A percentile compares a stretch with the other conserved stretches of the same genome.
These are phyloP conservation scores for Starmerella cellae DNA, from an alignment of 805 yeast genomes.

Conservation along the genomic window DNA sequence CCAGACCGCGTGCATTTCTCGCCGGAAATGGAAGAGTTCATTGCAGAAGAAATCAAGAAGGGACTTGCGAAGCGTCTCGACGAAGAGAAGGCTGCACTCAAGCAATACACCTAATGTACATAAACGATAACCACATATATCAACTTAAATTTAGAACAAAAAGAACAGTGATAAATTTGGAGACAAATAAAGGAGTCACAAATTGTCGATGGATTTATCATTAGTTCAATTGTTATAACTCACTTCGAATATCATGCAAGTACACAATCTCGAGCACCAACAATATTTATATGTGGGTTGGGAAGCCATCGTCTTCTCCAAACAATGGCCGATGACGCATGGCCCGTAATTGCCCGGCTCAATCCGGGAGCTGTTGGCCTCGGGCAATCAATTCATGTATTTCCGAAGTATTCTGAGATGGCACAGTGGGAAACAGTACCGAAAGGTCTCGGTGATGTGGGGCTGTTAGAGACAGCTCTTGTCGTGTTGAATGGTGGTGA, in stretches of 20 bases:
- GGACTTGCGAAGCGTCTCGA: constrained; percentile 16
- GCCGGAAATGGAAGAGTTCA: constrained; percentile 41
- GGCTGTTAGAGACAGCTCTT: not conserved
- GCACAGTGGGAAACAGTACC: not conserved
- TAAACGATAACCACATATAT: too few species aligned
- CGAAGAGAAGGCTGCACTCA: constrained; percentile 14
- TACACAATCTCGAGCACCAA: too few species aligned
- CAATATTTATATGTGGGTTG: too few species aligned
- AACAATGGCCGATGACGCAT: constrained; percentile 3
- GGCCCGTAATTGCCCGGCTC: constrained; percentile 2
- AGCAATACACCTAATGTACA: constrained; percentile 10
- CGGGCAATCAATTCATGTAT: not conserved
- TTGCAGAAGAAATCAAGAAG: constrained; percentile 31
- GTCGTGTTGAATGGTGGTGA: constrained; percentile 42
- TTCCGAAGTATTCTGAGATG: not conserved
- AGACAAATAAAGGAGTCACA: too few species aligned
- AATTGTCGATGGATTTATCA: too few species aligned
- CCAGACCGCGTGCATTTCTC: constrained; percentile 32
- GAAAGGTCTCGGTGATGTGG: not conserved
- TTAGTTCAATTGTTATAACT: too few species aligned
- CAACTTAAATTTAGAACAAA: too few species aligned
- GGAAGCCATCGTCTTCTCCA: too few species aligned
- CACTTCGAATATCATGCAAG: too few species aligned
- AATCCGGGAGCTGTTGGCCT: constrained; percentile 1
- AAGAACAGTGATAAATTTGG: too few species aligned